Percentiles rank a stretch among this genome's conserved stretches.
Evolutionary conservation across 768 basidiomycete species (phyloP).

Genomic region (Auriscalpium vulgare): DNA sequence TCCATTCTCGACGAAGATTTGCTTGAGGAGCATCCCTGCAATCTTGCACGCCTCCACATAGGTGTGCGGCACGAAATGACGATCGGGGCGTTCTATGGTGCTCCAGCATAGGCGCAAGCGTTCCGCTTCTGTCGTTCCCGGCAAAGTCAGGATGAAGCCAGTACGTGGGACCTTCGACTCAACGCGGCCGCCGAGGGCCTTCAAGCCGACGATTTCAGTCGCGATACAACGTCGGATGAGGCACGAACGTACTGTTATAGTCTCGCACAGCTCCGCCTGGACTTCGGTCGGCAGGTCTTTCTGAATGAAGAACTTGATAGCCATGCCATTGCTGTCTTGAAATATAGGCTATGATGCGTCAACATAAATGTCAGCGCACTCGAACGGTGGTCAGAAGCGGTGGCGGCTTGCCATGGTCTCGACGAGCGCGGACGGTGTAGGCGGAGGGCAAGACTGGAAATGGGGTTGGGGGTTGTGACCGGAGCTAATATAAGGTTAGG

Average conservation of each 20-base stretch:
- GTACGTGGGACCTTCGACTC: conserved; percentile 72
- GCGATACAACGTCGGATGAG: not conserved
- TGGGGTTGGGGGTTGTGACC: conserved; percentile 18
- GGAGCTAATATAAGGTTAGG: conserved; percentile 20
- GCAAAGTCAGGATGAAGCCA: conserved; percentile 67
- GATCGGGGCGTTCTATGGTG: conserved; percentile 58
- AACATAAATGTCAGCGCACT: not conserved
- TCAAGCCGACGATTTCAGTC: not conserved
- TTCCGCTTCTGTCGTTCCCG: conserved; percentile 61
- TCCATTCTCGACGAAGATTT: conserved; percentile 66
- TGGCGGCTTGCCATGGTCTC: too few relatives aligned
- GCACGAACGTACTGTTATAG: conserved; percentile 47
- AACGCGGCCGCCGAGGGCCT: conserved; percentile 58
- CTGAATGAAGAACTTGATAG: conserved; percentile 80
- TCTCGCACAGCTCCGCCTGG: conserved; percentile 67
- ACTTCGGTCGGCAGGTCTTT: conserved; percentile 64
- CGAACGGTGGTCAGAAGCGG: not conserved
- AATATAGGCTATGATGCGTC: conserved; percentile 51
- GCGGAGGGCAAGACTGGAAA: conserved; percentile 12
- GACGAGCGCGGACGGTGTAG: not conserved
- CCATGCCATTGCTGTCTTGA: conserved; percentile 56
- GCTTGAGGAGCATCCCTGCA: conserved; percentile 63
- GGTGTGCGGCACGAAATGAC: conserved; percentile 74
- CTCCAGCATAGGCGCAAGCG: conserved; percentile 73
- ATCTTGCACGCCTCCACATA: conserved; percentile 82